Percentiles rank a stretch among this genome's conserved stretches.
phyloP scores from a whole-genome alignment of 164 flowering plant genomes.

The Tetracentron sinense region DNA sequence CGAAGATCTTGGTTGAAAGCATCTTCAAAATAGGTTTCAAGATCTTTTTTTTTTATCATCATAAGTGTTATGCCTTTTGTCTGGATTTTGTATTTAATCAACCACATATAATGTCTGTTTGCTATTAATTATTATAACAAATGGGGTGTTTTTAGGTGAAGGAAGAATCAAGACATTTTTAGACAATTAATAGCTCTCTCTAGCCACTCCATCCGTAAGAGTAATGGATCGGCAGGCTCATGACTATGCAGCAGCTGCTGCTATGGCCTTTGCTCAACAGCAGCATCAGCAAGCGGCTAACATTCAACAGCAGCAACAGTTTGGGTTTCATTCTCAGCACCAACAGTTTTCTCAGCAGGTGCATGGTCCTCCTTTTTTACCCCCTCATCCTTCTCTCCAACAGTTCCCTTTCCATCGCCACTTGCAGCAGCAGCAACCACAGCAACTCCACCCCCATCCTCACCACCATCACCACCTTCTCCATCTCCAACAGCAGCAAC shows the following conservation, averaged over 20 bases:
- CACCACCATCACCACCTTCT: constrained; percentile 55
- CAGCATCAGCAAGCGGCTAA: constrained; percentile 54
- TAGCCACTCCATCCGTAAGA: neutral
- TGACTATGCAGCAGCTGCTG: constrained; percentile 61
- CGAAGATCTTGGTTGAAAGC: too few species aligned
- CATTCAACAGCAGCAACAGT: constrained; percentile 64
- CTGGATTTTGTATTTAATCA: too few species aligned
- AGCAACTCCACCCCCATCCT: constrained; percentile 45
- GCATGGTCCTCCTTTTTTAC: constrained; percentile 58
- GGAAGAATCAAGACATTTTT: too few species aligned
- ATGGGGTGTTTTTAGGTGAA: too few species aligned
- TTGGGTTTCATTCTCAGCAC: constrained; percentile 77
- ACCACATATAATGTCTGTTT: too few species aligned
- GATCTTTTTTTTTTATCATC: too few species aligned
- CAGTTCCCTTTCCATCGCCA: constrained; percentile 71
- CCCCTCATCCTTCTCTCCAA: constrained; percentile 73
- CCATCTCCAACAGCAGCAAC: constrained; percentile 68
- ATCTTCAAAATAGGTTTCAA: too few species aligned
- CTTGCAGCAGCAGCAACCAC: constrained; percentile 49
- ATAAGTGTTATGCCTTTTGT: too few species aligned
- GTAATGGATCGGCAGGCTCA: constrained; percentile 64
- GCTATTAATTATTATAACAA: too few species aligned
- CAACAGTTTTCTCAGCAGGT: constrained; percentile 68
- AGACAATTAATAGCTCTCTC: constrained; percentile 1
- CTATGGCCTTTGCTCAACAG: constrained; percentile 84